phyloP scores from a whole-genome alignment of 306 rosid species.

The Carpinus viminea region DNA sequence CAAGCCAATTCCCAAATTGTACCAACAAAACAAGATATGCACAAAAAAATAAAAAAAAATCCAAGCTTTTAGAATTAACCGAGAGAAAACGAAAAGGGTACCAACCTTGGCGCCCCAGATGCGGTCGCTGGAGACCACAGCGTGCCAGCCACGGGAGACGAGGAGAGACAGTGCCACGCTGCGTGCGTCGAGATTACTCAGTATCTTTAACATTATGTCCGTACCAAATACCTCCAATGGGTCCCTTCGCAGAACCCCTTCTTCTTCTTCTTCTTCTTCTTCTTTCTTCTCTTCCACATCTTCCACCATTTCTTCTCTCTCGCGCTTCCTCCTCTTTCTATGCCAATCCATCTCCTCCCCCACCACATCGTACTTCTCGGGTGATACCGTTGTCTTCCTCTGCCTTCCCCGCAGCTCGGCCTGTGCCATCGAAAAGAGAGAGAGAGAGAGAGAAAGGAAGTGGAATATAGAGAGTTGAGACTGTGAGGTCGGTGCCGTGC shows the following conservation, averaged over 20 bases:
- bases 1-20: not conserved
- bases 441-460: not conserved
- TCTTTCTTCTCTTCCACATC: slow-evolving; percentile 2
- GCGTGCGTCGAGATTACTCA: slow-evolving; percentile 44
- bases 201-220: slow-evolving; percentile 34
- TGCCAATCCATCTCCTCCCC: not conserved
- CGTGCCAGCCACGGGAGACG: slow-evolving; percentile 43
- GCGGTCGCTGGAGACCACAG: slow-evolving; percentile 41
- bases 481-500: not conserved
- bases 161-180: slow-evolving; percentile 50
- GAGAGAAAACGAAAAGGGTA: not conserved
- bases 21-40: not conserved
- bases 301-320: not conserved
- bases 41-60: not conserved
- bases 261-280: not conserved
- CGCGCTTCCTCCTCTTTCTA: slow-evolving; percentile 9
- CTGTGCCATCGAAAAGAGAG: not conserved
- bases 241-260: slow-evolving; percentile 17
- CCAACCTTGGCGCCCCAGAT: slow-evolving; percentile 47
- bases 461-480: not conserved
- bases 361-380: not conserved
- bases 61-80: not conserved
- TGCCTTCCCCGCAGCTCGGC: not conserved
- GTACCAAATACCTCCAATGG: slow-evolving; percentile 39
- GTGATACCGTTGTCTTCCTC: not conserved